Base-by-base conservation (phyloP, 2,329 filamentous ascomycete genomes). In the Onygenales sp. region DNA sequence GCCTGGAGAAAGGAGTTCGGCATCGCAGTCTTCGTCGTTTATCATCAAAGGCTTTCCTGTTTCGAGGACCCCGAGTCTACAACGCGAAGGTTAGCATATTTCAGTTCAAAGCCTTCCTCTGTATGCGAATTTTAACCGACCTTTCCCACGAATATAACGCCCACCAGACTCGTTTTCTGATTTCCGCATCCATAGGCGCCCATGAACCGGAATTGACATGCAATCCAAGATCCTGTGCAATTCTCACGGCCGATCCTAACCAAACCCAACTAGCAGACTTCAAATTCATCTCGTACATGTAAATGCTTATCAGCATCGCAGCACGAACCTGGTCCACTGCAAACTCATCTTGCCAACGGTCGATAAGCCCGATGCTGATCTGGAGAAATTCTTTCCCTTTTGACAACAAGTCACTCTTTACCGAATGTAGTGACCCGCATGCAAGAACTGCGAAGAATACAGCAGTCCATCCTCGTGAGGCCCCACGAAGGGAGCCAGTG, bases 91-190 rank as follows among this genome's bases (percentile, higher is more conserved):
- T 56, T 14, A 54, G 17, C 27, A 49, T 47, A 42, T 58, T 43
- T 27, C 21, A 61, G 56, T 27, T 6, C n/a, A 39, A 10, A 13
- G 1, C 21, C 33, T 42, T 31, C 6, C 34, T 7, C 7, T 11
- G 32, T 6, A 45, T 7, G 55, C 37, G 5, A 49, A 34, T 31
- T 33, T 11, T 49, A 34, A 65, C 75, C 64, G 66, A 84, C 82
- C 90, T 83, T 71, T 98, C 93, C 73, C 91, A 83, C 44, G 89
- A 82, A 70, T 97, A 97, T 53, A 95, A 82, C 11, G 88, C 83
- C 90, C 93, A 98, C 92, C 92, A 98, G 2, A 93, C 82, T 52
- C 91, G 80, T 56, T 87, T 83, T 52, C 91, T 83, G 82, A 92
- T 90, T 69, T 97, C 92, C 9, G 81, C 81, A 62, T 95, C 90